A percentile compares a stretch with the other conserved stretches of the same genome.
Evolutionary conservation across 176 grass and related monocot species (phyloP).

Genomic region (Paspalum notatum): DNA sequence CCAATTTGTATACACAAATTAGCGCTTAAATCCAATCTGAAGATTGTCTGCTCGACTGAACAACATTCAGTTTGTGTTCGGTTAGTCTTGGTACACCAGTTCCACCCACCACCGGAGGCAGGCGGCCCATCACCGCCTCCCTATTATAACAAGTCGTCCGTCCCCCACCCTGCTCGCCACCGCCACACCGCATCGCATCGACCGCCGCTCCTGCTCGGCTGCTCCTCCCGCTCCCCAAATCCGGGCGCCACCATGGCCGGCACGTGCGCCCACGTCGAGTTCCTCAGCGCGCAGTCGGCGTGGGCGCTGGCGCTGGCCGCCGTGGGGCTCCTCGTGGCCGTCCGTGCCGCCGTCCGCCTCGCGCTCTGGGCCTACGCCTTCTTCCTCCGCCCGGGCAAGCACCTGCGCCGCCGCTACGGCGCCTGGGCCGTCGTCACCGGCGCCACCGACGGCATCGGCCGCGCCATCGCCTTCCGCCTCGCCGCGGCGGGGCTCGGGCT

Average conservation of each 20-base stretch:
- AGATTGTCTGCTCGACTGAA: background rate
- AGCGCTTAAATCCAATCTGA: background rate
- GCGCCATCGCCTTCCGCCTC: slow-evolving; percentile 76
- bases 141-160: background rate
- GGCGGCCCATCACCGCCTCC: background rate
- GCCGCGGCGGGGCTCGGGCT: slow-evolving; percentile 66
- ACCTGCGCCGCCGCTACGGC: slow-evolving; percentile 77
- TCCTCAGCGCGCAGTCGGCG: slow-evolving; percentile 69
- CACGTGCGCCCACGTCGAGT: slow-evolving; percentile 75
- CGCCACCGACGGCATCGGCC: slow-evolving; percentile 82
- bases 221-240: background rate
- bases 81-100: slow-evolving; percentile 41
- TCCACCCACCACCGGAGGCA: slow-evolving; percentile 34
- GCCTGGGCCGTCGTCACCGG: slow-evolving; percentile 92
- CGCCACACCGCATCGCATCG: background rate
- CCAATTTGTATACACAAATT: no score
- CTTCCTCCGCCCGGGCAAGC: slow-evolving; percentile 88
- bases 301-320: slow-evolving; percentile 67
- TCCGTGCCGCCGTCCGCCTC: slow-evolving; percentile 50
- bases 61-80: background rate
- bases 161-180: background rate
- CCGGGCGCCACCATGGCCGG: slow-evolving; percentile 37
- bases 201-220: background rate
- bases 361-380: slow-evolving; percentile 71
- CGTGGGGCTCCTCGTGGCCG: slow-evolving; percentile 55